These are phyloP conservation scores for Trichoderma afroharzianum DNA, from an alignment of 2,329 filamentous ascomycete genomes.

Conservation along the genomic window DNA sequence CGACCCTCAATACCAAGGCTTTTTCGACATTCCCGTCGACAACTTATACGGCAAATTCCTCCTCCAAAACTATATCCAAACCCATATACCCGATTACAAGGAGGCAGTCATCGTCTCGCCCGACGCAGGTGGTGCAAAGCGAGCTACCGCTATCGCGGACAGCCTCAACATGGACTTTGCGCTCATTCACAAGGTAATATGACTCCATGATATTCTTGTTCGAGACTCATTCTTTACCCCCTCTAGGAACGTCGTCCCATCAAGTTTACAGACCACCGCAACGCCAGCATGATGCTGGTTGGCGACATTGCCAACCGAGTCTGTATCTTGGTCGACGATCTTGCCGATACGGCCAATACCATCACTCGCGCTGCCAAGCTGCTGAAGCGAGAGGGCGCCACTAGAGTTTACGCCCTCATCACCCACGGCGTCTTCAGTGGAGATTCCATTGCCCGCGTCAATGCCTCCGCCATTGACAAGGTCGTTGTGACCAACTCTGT, in stretches of 20 bases:
- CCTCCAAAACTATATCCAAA: constrained; percentile 67
- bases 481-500: constrained; percentile 95
- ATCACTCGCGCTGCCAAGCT: constrained; percentile 95
- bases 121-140: constrained; percentile 93
- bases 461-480: constrained; percentile 87
- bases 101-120: constrained; percentile 92
- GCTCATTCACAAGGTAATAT: constrained; percentile 83
- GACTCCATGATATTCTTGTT: constrained; percentile 32
- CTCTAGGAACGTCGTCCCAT: constrained; percentile 80
- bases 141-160: constrained; percentile 92
- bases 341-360: constrained; percentile 94
- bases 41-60: constrained; percentile 87
- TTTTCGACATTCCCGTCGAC: constrained; percentile 98
- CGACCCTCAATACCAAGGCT: constrained; percentile 95
- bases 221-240: constrained; percentile 39
- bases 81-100: constrained; percentile 78
- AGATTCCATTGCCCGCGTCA: constrained; percentile 91
- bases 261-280: constrained; percentile 81
- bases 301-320: constrained; percentile 77
- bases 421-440: constrained; percentile 95
- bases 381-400: constrained; percentile 94
- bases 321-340: constrained; percentile 88
- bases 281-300: constrained; percentile 93
- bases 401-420: constrained; percentile 82
- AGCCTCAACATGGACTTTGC: constrained; percentile 92